These are phyloP conservation scores for Hsuehochloa calcarea DNA, from an alignment of 176 grass and related monocot species.

Conservation along the genomic window DNA sequence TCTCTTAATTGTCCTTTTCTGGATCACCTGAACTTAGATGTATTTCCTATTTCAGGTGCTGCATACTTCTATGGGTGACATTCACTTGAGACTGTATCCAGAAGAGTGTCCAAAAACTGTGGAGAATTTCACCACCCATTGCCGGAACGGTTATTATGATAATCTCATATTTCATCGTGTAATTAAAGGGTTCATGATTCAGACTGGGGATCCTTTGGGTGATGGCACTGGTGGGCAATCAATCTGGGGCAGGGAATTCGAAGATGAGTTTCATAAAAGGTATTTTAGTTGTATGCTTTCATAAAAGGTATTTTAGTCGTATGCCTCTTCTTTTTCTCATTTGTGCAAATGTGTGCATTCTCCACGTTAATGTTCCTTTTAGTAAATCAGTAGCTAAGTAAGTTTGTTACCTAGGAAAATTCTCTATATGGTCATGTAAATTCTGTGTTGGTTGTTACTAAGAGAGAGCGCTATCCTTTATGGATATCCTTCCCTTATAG, in stretches of 20 bases:
- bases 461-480: not conserved
- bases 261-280: slow-evolving; percentile 99
- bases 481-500: not conserved
- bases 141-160: slow-evolving; percentile 94
- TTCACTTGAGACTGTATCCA: slow-evolving; percentile 92
- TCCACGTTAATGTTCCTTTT: not conserved
- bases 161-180: slow-evolving; percentile 98
- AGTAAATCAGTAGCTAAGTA: not conserved
- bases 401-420: not conserved
- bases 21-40: slow-evolving; percentile 3
- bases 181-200: slow-evolving; percentile 98
- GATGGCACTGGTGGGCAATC: slow-evolving; percentile 98
- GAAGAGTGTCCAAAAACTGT: slow-evolving; percentile 99
- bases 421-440: slow-evolving; percentile 1
- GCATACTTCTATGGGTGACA: slow-evolving; percentile 94
- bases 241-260: slow-evolving; percentile 95
- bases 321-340: not conserved
- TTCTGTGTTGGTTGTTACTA: not conserved
- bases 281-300: slow-evolving; percentile 46
- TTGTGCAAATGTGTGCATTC: slow-evolving; percentile 3
- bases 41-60: slow-evolving; percentile 58
- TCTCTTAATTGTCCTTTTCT: not conserved
- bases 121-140: slow-evolving; percentile 98
- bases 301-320: slow-evolving; percentile 63
- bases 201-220: slow-evolving; percentile 94